phyloP scores from a whole-genome alignment of 371 early-diverging fungal species.

The Mortierella sp. region DNA sequence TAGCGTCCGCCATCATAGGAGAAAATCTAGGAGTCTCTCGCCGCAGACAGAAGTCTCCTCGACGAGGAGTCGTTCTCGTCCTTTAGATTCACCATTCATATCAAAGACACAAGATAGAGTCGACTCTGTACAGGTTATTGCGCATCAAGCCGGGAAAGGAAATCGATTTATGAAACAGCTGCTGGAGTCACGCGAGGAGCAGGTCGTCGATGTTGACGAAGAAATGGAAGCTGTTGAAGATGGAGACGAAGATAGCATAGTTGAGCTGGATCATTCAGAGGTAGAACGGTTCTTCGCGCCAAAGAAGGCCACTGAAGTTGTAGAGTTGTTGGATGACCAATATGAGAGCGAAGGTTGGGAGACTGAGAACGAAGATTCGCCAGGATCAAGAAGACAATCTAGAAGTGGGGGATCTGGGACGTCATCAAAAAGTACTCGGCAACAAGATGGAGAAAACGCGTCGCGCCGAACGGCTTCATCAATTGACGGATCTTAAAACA shows the following conservation, averaged over 20 bases:
- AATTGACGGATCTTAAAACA: neutral
- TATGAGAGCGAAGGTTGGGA: conserved; percentile 48
- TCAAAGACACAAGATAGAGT: neutral
- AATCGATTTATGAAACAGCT: conserved; percentile 34
- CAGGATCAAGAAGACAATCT: conserved; percentile 19
- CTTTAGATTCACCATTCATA: conserved; percentile 21
- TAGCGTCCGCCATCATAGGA: neutral
- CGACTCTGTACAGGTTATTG: neutral
- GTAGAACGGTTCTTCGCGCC: conserved; percentile 25
- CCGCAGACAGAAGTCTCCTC: neutral
- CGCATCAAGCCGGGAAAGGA: conserved; percentile 1
- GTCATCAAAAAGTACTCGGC: neutral
- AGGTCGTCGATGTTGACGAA: neutral
- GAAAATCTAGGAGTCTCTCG: conserved; percentile 21
- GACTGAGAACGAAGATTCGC: conserved; percentile 47
- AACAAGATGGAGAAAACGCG: neutral
- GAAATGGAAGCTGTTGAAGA: neutral
- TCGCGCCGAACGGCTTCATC: neutral
- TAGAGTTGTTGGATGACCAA: conserved; percentile 17
- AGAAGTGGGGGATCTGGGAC: conserved; percentile 1
- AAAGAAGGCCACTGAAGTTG: conserved; percentile 9
- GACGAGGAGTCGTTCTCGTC: neutral
- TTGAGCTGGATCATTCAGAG: conserved; percentile 34
- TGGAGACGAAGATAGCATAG: conserved; percentile 29
- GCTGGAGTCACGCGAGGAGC: conserved; percentile 8